phyloP scores from a whole-genome alignment of 2,329 filamentous ascomycete genomes.

The Colletotrichum tamarilloi region DNA sequence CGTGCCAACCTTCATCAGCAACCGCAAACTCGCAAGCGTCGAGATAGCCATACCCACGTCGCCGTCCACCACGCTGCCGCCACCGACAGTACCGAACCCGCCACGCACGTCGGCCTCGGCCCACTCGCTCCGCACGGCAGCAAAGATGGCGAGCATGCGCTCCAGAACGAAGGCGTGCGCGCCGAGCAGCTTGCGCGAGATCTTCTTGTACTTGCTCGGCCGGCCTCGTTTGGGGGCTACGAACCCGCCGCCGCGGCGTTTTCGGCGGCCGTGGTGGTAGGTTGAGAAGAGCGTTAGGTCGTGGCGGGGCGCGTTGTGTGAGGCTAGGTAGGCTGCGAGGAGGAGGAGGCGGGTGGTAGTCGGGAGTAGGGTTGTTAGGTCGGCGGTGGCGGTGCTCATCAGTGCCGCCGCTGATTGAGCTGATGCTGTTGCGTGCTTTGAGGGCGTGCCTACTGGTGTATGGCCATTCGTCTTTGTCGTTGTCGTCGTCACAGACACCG shows the following conservation, averaged over 20 bases:
- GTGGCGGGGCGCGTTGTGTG: slow-evolving; percentile 80
- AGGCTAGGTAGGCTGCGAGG: slow-evolving; percentile 82
- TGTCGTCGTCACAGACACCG: too few species aligned
- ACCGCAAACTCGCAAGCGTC: slow-evolving; percentile 76
- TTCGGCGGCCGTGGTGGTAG: slow-evolving; percentile 64
- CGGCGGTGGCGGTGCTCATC: slow-evolving; percentile 37
- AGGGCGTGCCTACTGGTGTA: neutral
- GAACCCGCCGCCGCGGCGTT: slow-evolving; percentile 60
- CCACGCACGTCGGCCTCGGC: slow-evolving; percentile 41
- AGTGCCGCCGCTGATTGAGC: neutral
- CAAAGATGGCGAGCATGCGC: slow-evolving; percentile 81
- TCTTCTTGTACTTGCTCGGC: slow-evolving; percentile 72
- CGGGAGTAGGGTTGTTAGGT: slow-evolving; percentile 71
- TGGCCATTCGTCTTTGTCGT: neutral
- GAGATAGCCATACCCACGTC: slow-evolving; percentile 75
- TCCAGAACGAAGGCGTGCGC: slow-evolving; percentile 83
- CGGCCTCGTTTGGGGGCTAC: slow-evolving; percentile 44
- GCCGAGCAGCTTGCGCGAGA: slow-evolving; percentile 80
- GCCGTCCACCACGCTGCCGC: slow-evolving; percentile 54
- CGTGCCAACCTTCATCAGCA: slow-evolving; percentile 75
- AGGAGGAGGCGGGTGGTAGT: slow-evolving; percentile 80
- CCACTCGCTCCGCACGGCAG: slow-evolving; percentile 71
- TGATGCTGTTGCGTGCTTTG: slow-evolving; percentile 9
- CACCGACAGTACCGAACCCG: slow-evolving; percentile 47
- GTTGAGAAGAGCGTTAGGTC: slow-evolving; percentile 83